Conservation (phyloP, 257 asterid species). For the Capsicum rhomboideum region DNA sequence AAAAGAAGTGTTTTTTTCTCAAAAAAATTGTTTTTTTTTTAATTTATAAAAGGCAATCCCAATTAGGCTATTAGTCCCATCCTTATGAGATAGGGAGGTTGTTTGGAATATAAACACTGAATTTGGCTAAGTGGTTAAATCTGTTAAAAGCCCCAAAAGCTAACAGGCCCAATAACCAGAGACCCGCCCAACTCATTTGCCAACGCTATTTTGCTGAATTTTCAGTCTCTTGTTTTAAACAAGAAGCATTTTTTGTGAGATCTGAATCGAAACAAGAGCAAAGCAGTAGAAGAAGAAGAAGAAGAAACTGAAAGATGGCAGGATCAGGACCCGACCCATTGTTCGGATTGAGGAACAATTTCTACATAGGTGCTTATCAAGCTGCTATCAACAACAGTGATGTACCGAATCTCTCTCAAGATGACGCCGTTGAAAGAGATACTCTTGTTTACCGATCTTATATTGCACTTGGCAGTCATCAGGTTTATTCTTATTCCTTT, state of each 20-base stretch:
- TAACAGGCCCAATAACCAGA: neutral
- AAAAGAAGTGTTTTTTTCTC: no score
- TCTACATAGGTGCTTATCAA: conserved; percentile 90
- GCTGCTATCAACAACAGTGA: conserved; percentile 95
- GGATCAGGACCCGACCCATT: conserved; percentile 82
- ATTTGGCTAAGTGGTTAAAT: no score
- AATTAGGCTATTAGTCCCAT: no score
- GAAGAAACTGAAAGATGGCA: no score
- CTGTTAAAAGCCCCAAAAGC: neutral
- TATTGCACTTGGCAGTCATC: conserved; percentile 82
- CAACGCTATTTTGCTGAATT: neutral
- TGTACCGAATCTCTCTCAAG: conserved; percentile 74
- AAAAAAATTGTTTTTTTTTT: no score
- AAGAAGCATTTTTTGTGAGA: neutral
- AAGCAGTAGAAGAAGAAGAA: conserved; percentile 13
- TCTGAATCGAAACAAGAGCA: neutral
- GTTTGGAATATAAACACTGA: no score
- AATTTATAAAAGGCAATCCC: no score
- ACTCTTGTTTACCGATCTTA: conserved; percentile 77
- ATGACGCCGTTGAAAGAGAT: conserved; percentile 77
- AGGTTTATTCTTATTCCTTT: conserved; percentile 23
- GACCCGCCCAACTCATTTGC: neutral
- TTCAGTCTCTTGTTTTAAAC: neutral
- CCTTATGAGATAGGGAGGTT: no score
- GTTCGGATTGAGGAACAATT: conserved; percentile 80